phyloP scores from a whole-genome alignment of 345 rosid genomes.

The Luvunga scandens region DNA sequence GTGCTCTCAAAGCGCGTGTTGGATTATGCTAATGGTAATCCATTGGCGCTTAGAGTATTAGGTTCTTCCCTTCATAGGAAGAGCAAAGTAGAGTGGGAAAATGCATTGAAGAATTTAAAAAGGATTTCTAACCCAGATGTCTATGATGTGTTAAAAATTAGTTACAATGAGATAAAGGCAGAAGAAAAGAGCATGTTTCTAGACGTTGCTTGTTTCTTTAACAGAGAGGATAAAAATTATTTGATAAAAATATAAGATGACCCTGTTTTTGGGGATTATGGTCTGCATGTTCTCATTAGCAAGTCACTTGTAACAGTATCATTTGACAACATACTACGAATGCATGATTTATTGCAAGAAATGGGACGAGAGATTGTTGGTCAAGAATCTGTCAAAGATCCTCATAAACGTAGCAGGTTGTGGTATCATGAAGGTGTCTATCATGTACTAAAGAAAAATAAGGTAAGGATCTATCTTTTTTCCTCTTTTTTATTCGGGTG shows the following conservation, averaged over 20 bases:
- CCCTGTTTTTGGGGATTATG: neutral
- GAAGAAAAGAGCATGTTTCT: constrained; percentile 32
- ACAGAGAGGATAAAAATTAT: constrained; percentile 4
- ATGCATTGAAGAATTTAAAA: neutral
- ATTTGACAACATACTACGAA: neutral
- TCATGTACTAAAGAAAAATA: neutral
- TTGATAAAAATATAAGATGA: constrained; percentile 17
- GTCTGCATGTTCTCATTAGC: constrained; percentile 11
- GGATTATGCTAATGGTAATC: constrained; percentile 18
- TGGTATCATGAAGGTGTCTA: neutral
- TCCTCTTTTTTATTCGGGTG: neutral
- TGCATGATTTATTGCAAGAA: constrained; percentile 12
- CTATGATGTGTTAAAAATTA: neutral
- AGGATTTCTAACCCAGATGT: neutral
- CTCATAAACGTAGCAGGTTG: constrained; percentile 1
- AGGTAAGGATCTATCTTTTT: neutral
- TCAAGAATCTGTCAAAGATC: constrained; percentile 5
- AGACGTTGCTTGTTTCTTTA: constrained; percentile 47
- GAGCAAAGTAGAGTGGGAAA: neutral
- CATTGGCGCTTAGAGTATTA: neutral
- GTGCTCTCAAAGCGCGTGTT: neutral
- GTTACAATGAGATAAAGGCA: neutral
- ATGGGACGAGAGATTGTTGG: constrained; percentile 8
- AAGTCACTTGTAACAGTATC: constrained; percentile 31
- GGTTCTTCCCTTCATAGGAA: neutral